These are phyloP conservation scores for Hymenoscyphus albidus DNA, from an alignment of 2,329 filamentous ascomycete species.

Conservation along the genomic window DNA sequence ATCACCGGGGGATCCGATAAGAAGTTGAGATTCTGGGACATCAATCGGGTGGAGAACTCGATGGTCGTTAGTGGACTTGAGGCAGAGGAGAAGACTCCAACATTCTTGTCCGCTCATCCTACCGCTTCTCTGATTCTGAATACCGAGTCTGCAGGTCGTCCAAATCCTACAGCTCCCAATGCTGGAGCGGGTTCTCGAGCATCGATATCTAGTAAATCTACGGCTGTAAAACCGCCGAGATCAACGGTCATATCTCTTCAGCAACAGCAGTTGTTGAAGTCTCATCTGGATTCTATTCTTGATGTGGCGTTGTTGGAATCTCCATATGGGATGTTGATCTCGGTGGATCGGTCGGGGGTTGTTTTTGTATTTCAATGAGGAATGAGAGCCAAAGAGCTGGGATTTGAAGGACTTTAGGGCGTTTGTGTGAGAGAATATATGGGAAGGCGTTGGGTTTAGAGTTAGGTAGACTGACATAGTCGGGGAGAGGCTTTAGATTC, in stretches of 20 bases:
- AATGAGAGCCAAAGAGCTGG: background rate
- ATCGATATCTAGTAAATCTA: conserved; percentile 28
- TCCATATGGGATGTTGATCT: conserved; percentile 90
- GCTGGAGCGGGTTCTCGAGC: conserved; percentile 31
- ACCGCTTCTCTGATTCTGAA: conserved; percentile 61
- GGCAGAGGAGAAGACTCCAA: conserved; percentile 66
- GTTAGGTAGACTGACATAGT: background rate
- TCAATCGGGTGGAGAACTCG: conserved; percentile 72
- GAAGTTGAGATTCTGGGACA: conserved; percentile 92
- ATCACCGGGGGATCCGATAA: conserved; percentile 86
- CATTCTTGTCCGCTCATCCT: conserved; percentile 63
- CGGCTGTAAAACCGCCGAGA: conserved; percentile 53
- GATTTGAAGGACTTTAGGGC: background rate
- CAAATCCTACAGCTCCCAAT: conserved; percentile 32
- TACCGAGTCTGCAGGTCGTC: conserved; percentile 47
- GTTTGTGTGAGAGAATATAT: background rate
- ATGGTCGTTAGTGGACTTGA: conserved; percentile 75
- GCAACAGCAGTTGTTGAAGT: conserved; percentile 80
- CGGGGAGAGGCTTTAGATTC: background rate
- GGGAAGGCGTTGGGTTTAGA: background rate
- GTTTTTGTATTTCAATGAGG: conserved; percentile 68
- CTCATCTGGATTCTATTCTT: conserved; percentile 81
- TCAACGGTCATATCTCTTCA: conserved; percentile 83
- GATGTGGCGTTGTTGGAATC: conserved; percentile 85
- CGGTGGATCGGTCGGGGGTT: conserved; percentile 82